phyloP scores from a whole-genome alignment of 129 eudicot species.

The Cynara cardunculus region DNA sequence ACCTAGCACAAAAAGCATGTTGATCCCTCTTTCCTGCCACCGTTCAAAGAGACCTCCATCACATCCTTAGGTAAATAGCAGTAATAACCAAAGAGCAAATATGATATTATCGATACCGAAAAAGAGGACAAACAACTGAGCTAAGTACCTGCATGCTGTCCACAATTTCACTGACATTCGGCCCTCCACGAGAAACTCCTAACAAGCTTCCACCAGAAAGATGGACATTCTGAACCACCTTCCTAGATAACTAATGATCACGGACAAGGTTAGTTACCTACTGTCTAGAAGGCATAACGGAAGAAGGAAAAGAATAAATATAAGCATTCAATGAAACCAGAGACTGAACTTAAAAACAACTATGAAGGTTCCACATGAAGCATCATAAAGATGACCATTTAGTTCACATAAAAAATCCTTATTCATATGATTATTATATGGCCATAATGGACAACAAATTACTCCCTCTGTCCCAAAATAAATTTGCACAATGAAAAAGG shows the following conservation, averaged over 20 bases:
- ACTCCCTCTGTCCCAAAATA: neutral
- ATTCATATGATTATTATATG: neutral
- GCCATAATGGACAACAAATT: neutral
- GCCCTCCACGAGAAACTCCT: constrained; percentile 99
- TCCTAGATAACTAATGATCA: constrained; percentile 67
- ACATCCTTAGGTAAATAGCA: neutral
- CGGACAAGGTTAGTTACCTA: constrained; percentile 10
- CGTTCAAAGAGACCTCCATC: neutral
- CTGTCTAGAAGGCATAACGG: neutral
- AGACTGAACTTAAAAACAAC: neutral
- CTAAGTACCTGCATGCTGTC: constrained; percentile 90
- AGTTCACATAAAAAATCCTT: neutral
- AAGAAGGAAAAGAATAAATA: neutral
- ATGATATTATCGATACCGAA: neutral
- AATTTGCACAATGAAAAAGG: neutral
- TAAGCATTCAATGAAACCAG: neutral
- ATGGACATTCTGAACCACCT: constrained; percentile 93
- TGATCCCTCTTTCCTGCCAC: constrained; percentile 86
- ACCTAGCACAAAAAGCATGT: constrained; percentile 96
- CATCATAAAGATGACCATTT: neutral
- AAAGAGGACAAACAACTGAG: neutral
- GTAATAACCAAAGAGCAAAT: constrained; percentile 1
- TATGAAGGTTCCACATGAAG: neutral
- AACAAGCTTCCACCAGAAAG: constrained; percentile 98
- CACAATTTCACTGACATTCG: constrained; percentile 74